Evolutionary conservation across 163 green algal genomes (phyloP), one percentile per base, ranked within the genome.

Genomic region (Scenedesmus sp.): DNA sequence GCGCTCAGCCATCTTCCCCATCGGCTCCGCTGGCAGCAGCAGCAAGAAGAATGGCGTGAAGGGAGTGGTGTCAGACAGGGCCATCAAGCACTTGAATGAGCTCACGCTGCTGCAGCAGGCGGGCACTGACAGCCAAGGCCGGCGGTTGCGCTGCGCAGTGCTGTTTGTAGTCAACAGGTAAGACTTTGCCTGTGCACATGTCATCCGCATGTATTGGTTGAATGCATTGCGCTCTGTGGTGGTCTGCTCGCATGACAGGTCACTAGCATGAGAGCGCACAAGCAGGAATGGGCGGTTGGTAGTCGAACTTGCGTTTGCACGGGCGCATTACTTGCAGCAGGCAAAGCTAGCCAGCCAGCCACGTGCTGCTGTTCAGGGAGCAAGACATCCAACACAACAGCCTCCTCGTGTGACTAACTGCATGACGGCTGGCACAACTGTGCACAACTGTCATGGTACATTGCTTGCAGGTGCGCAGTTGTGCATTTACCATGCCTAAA

Each of bases 81-180:
- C 93, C 84, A 95, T 95, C 84, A 95, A 95, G 82, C 93, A 95
- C 88, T 46, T 95, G 34, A 84, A 92, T 57, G 91, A 95, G 88
- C 93, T 95, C 4, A 92, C 77, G 2, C 13, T 73, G 74, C 83
- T 94, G 87, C 86, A 91, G 85, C 34, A 64, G n/a, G 84, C 84
- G 15, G 73, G 90, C 0, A 18, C 59, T 18, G 84, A 82, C 26
- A n/a, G 18, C 52, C 9, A 52, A 20, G 59, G 84, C 20, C n/a
- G 52, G 52, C 62, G 56, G 13, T 8, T 90, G 23, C 60, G 70
- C 46, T 92, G 82, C 84, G 93, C 90, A 10, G 87, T 94, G 55
- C 55, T 94, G 87, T 94, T 94, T 86, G 59, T 94, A 67, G 93
- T 94, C 13, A 94, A 94, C 90, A 82, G 93, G 18, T 90, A 46